These are phyloP conservation scores for Aspergillus thermomutatus DNA, from an alignment of 2,329 filamentous ascomycete species.

Conservation along the genomic window DNA sequence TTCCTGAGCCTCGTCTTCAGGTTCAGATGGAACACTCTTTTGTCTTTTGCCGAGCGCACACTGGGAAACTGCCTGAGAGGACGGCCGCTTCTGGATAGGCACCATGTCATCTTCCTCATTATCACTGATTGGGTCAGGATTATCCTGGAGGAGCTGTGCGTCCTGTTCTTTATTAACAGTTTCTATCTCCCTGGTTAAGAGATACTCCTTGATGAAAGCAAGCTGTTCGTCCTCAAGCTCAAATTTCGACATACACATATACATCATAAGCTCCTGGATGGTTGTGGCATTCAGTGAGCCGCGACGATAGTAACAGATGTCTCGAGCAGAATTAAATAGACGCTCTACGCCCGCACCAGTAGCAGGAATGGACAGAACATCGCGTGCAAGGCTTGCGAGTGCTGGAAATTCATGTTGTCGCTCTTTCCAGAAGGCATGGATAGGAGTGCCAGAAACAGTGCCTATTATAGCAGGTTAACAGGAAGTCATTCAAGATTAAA, in stretches of 20 bases:
- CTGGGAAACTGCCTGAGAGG: too few species aligned
- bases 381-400: neutral
- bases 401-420: conserved; percentile 3
- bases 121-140: neutral
- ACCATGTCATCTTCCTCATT: too few species aligned
- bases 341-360: conserved; percentile 1
- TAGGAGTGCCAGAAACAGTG: neutral
- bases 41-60: too few species aligned
- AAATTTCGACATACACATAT: conserved; percentile 3
- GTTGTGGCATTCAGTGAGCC: neutral
- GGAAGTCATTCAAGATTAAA: too few species aligned
- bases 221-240: neutral
- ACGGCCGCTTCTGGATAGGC: too few species aligned
- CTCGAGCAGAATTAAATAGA: conserved; percentile 8
- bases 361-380: too few species aligned
- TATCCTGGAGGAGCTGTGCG: neutral
- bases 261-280: conserved; percentile 7
- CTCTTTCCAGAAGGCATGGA: neutral
- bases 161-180: neutral
- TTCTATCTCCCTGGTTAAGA: neutral
- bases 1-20: too few species aligned
- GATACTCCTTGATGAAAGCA: neutral
- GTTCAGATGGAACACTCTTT: too few species aligned
- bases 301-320: conserved; percentile 7
- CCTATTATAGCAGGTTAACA: too few species aligned